Evolutionary conservation across 495 filamentous ascomycete genomes (phyloP), one percentile per base, ranked within the genome.

Genomic region (Parachaetomium inaequale): DNA sequence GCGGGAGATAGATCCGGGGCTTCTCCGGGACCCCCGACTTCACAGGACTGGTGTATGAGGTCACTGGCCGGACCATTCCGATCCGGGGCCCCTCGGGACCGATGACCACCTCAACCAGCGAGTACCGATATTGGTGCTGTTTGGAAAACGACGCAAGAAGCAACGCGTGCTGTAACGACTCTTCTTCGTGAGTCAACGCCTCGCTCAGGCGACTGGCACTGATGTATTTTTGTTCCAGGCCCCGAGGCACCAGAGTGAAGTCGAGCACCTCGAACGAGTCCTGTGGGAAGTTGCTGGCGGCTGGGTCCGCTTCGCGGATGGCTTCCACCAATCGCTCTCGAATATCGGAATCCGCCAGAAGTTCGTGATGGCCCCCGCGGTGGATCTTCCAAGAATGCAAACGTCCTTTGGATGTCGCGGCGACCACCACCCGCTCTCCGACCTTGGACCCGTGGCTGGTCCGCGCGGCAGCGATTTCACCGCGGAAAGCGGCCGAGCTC

Each of bases 371-470:
- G 29, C 92, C 92, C 38, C 89, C 87, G 72, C 92, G 88, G 68
- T 91, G 90, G 5, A 96, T 80, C 69, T 90, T 88, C 94, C 94
- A 98, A 12, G 87, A 81, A 60, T 94, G 87, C 15, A 98, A 72
- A 31, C 84, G 75, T 23, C 91, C 92, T 45, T 85, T 84, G 6
- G 85, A 80, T 12, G 91, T 92, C 31, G 85, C 86, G 61, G 92
- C 84, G 28, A 95, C 80, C 26, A 95, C 81, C 66, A 93, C 88
- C 68, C 93, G 86, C 74, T 98, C 92, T 5, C 93, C 93, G 68
- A 91, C 82, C 57, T 86, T 85, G 25, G 79, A 78, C 21, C 88
- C 86, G 40, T 76, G 78, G 31, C 88, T 87, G 1, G 90, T 84
- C 57, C 83, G 83, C 42, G 93, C 85, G 29, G 92, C 90, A 49